Evolutionary conservation across 495 filamentous ascomycete genomes (phyloP).

Genomic region (Emericellopsis terricola): DNA sequence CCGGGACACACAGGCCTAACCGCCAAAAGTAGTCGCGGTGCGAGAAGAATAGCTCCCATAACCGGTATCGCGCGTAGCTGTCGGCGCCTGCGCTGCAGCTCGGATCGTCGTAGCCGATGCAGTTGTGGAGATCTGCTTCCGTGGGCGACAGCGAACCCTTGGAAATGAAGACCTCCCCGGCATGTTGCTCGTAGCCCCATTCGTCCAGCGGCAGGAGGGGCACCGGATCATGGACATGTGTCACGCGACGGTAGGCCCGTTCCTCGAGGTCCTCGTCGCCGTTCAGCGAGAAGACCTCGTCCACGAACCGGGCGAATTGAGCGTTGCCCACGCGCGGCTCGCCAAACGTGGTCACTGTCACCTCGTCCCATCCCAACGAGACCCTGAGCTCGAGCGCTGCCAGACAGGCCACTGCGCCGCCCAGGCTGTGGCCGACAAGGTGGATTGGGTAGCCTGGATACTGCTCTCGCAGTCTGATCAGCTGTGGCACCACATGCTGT

Average conservation of each 20-base stretch:
- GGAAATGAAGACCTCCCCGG: conserved; percentile 71
- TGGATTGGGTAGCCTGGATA: conserved; percentile 57
- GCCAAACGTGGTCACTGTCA: conserved; percentile 73
- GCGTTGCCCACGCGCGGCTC: conserved; percentile 75
- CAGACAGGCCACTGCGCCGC: conserved; percentile 79
- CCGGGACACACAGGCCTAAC: conserved; percentile 75
- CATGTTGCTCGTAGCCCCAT: conserved; percentile 77
- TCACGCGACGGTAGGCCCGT: conserved; percentile 54
- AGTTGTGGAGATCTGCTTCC: conserved; percentile 47
- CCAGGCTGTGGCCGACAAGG: conserved; percentile 79
- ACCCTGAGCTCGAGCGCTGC: conserved; percentile 52
- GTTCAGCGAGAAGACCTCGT: conserved; percentile 40
- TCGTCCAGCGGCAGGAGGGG: conserved; percentile 69
- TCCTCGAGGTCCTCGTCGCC: conserved; percentile 7
- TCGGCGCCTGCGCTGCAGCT: conserved; percentile 45
- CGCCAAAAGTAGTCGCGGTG: conserved; percentile 96
- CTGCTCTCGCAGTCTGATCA: conserved; percentile 30
- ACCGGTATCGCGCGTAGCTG: conserved; percentile 30
- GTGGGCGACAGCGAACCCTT: conserved; percentile 48
- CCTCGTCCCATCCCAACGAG: conserved; percentile 43
- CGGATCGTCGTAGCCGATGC: conserved; percentile 50
- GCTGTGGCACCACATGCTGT: conserved; percentile 37
- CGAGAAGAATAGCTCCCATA: conserved; percentile 86
- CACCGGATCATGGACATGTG: conserved; percentile 74
- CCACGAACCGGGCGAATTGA: conserved; percentile 47